Evolutionary conservation across 2,329 filamentous ascomycete species (phyloP).

Genomic region (Beauveria brongniartii): DNA sequence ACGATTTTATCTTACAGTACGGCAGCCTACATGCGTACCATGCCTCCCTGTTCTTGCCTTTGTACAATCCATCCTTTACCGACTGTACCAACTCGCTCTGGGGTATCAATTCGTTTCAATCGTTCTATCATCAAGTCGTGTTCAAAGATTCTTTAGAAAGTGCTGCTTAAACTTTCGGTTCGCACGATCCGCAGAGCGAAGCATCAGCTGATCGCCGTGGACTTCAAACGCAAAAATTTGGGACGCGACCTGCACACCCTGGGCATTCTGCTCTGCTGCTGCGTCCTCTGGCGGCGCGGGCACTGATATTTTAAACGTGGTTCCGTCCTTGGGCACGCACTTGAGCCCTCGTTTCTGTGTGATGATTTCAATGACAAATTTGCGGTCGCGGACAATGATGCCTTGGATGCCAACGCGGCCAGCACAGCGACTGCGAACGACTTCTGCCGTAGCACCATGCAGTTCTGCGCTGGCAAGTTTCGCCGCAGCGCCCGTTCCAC

Average conservation of each 20-base stretch:
- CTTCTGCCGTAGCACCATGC: constrained; percentile 76
- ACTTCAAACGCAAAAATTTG: constrained; percentile 67
- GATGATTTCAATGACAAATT: constrained; percentile 78
- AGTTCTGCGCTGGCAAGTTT: constrained; percentile 82
- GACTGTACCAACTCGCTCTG: neutral
- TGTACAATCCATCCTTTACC: neutral
- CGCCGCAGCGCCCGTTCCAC: constrained; percentile 54
- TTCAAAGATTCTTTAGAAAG: constrained; percentile 62
- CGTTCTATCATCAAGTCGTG: neutral
- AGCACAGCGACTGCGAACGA: constrained; percentile 73
- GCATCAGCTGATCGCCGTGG: constrained; percentile 79
- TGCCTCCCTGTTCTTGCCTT: neutral
- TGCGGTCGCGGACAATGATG: constrained; percentile 83
- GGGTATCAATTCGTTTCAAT: neutral
- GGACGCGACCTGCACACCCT: constrained; percentile 15
- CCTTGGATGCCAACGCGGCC: constrained; percentile 76
- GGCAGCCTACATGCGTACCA: neutral
- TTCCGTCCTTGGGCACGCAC: constrained; percentile 81
- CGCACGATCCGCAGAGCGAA: constrained; percentile 72
- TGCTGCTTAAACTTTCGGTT: constrained; percentile 89
- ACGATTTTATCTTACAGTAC: neutral
- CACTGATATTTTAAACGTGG: constrained; percentile 71
- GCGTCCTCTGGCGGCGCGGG: constrained; percentile 30
- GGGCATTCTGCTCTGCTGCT: constrained; percentile 15
- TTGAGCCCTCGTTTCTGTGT: constrained; percentile 65